These are phyloP conservation scores for Agroathelia rolfsii DNA, from an alignment of 1,284 basidiomycete species.

Conservation along the genomic window DNA sequence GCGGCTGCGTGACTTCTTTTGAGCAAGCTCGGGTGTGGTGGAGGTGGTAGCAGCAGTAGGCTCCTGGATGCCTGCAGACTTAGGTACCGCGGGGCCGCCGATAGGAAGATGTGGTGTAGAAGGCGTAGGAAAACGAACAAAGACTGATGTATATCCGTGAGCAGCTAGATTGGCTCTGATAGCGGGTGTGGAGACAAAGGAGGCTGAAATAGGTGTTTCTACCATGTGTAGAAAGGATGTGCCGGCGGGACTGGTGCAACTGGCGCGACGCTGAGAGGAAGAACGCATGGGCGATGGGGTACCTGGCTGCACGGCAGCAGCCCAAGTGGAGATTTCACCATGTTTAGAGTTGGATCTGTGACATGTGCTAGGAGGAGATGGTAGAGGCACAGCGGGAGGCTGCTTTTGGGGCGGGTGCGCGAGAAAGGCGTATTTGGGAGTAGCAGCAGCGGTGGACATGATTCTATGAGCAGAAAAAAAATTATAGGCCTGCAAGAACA, in stretches of 20 bases:
- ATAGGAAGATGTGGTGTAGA: too few relatives aligned
- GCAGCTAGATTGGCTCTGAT: constrained; percentile 13
- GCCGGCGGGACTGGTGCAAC: constrained; percentile 14
- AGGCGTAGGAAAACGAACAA: constrained; percentile 40
- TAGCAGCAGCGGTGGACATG: too few relatives aligned
- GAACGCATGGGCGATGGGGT: constrained; percentile 38
- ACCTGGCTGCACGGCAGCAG: constrained; percentile 53
- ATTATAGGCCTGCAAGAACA: too few relatives aligned
- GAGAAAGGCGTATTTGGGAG: constrained; percentile 26
- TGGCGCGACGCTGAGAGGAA: constrained; percentile 30
- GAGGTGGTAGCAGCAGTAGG: constrained; percentile 12
- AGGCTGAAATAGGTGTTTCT: constrained; percentile 21
- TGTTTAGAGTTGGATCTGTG: constrained; percentile 28
- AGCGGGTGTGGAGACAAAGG: constrained; percentile 18
- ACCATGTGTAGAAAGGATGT: constrained; percentile 33
- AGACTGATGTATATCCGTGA: constrained; percentile 27
- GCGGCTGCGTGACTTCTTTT: too few relatives aligned
- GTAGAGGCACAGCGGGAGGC: constrained; percentile 14
- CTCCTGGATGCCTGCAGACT: too few relatives aligned
- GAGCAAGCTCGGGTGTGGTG: constrained; percentile 6
- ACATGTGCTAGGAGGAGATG: constrained; percentile 14
- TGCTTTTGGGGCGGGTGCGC: constrained; percentile 29
- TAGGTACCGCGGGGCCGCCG: too few relatives aligned
- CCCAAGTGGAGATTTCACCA: constrained; percentile 42
- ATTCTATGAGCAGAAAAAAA: too few relatives aligned